These are phyloP conservation scores for Mycena venus DNA, from an alignment of 768 basidiomycete species.

Conservation along the genomic window DNA sequence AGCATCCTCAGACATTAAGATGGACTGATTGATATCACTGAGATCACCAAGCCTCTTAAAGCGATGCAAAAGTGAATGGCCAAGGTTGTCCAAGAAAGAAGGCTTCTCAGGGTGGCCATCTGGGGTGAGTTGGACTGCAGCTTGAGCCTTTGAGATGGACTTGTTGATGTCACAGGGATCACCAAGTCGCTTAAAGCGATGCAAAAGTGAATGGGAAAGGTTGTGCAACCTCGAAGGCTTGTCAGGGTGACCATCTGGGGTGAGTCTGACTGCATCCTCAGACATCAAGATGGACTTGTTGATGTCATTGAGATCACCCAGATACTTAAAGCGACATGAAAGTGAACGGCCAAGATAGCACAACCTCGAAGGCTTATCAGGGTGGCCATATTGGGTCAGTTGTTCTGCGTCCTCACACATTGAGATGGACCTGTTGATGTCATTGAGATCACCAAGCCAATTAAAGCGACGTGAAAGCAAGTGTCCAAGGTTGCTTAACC, in stretches of 20 bases:
- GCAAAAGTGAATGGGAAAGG: too few species aligned
- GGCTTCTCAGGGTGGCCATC: neutral
- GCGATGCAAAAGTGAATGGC: neutral
- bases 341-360: neutral
- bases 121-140: neutral
- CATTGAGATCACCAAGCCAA: neutral
- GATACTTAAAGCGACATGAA: too few species aligned
- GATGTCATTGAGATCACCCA: too few species aligned
- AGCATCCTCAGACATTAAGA: too few species aligned
- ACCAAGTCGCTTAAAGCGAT: too few species aligned
- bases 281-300: too few species aligned
- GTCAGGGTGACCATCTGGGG: too few species aligned
- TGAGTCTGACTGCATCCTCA: too few species aligned
- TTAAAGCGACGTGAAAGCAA: neutral
- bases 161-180: too few species aligned
- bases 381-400: neutral
- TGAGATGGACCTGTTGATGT: neutral
- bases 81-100: neutral
- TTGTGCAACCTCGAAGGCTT: too few species aligned
- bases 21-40: too few species aligned
- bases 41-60: neutral
- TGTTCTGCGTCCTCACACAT: neutral
- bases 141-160: too few species aligned
- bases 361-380: neutral
- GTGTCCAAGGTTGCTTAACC: neutral